Evolutionary conservation across 768 basidiomycete genomes (phyloP), one percentile per base, ranked within the genome.

Genomic region (Cystobasidiopsis lactophilus): DNA sequence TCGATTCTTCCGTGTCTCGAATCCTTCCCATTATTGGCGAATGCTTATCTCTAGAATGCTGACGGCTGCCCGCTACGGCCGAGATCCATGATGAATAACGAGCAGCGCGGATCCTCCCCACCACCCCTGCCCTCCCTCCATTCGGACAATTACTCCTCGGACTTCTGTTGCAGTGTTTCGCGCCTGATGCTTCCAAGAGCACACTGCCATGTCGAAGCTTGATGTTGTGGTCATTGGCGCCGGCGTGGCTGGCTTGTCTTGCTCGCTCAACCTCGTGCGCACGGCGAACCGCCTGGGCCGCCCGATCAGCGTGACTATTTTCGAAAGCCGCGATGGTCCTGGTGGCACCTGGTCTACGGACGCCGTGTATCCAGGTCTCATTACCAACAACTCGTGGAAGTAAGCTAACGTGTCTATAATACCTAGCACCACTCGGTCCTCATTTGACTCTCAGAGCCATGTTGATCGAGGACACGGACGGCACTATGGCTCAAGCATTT

Each of bases 381-480:
- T 53, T 19, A 47, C 52, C 16, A 53, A 53, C 33, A 53, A 53
- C 33, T 46, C 52, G 18, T 53, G 52, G 52, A 46, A 19, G 31
- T 35, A 24, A 35, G 35, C 18, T 40, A n/a, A 7, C 14, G 19
- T 14, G 38, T 14, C 14, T 14, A 14, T 21, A 44, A 21, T 27
- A 7, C 26, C n/a, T 7, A 27, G 13, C n/a, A 7, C 41, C 7
- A 31, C 11, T 10, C 4, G 27, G 10, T 14, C 24, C 50, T 51
- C 31, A 51, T 24, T 30, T 11, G 37, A 18, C 5, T 27, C 3
- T 11, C 26, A 37, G 14, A 3, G 16, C 24, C 18, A 53, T 53
- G 52, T 44, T 53, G 14, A 26, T 40, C 33, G 52, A 53, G 40
- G 43, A 53, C 23, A 26, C 29, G 18, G 44, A 29, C 7, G 43